Evolutionary conservation across 2,329 filamentous ascomycete genomes (phyloP), one percentile per base, ranked within the genome.

Genomic region (Tolypocladium tropicale): DNA sequence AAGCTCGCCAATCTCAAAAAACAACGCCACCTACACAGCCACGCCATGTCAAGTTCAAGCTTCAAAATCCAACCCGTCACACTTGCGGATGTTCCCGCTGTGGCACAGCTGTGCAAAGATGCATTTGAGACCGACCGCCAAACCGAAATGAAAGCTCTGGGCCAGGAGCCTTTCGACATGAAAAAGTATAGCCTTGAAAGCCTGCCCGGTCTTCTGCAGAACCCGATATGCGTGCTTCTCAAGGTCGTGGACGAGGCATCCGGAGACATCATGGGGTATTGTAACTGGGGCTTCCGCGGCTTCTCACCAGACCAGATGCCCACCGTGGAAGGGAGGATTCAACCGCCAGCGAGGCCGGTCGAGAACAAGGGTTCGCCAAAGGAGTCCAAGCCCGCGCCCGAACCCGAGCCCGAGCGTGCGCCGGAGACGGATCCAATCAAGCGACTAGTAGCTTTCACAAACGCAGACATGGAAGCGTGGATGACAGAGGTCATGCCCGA

Each of bases 101-200:
- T 69, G 33, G 64, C 65, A 11, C 60, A 64, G 41, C 63, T 72
- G 52, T 57, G 61, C 39, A 61, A 61, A 25, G 59, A 65, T 34
- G 63, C 68, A 10, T 73, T 73, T 41, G 57, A 61, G 30, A 56
- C 56, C 11, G 71, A 73, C 55, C 62, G 68, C 21, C 68, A 73
- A 48, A 72, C 70, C 2, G 61, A 69, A 60, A 69, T 72, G 65
- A 73, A 73, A 56, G 64, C 62, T 6, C 60, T 64, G 37, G 62
- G 64, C 54, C 60, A 64, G 49, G 59, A 61, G 28, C 63, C 68
- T 4, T 67, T 64, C 51, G 59, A 62, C 12, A 68, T 70, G 54
- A 62, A 63, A 2, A 58, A 63, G 6, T 62, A 65, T 12, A 63
- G 63, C 56, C 55, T 57, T 5, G 57, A 62, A 18, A 63, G 61